Percentiles rank a stretch among this genome's conserved stretches.
Evolutionary conservation across 768 basidiomycete species (phyloP).

Genomic region (Rubroboletus pulcherrimus): DNA sequence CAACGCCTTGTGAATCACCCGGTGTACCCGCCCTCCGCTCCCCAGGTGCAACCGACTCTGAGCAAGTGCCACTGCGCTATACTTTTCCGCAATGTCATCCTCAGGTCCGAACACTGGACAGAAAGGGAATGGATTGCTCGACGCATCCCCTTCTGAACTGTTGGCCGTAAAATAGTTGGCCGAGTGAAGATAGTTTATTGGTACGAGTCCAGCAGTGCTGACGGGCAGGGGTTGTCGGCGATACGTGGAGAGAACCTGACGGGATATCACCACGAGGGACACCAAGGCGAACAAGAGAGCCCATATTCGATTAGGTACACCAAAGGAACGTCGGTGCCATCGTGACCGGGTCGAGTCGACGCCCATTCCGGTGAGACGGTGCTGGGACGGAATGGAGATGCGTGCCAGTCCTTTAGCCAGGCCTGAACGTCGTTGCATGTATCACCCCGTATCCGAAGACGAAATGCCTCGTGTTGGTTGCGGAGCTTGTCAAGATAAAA

Average conservation of each 20-base stretch:
- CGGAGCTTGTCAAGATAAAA: constrained; percentile 2
- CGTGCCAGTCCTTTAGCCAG: constrained; percentile 48
- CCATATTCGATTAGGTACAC: constrained; percentile 70
- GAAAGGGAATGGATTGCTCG: constrained; percentile 75
- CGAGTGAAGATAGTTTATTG: constrained; percentile 83
- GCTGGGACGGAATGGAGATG: constrained; percentile 47
- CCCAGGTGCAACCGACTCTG: constrained; percentile 76
- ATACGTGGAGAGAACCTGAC: constrained; percentile 46
- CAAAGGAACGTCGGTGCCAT: constrained; percentile 53
- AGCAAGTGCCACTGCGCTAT: constrained; percentile 70
- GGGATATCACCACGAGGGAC: constrained; percentile 53
- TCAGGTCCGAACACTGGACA: constrained; percentile 85
- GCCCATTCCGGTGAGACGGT: constrained; percentile 42
- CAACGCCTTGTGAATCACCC: constrained; percentile 78
- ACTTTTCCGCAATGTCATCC: constrained; percentile 74
- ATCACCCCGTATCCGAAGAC: constrained; percentile 16
- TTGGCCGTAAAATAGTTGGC: constrained; percentile 25
- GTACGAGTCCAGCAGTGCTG: constrained; percentile 46
- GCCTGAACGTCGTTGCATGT: constrained; percentile 61
- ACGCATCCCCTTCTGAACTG: constrained; percentile 32
- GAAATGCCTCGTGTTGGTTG: constrained; percentile 1
- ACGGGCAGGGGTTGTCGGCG: constrained; percentile 23
- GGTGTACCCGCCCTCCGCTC: constrained; percentile 77
- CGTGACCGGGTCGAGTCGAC: constrained; percentile 46
- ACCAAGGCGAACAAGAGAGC: constrained; percentile 54